phyloP scores from a whole-genome alignment of 352 stramenopile genomes.

The Pythium folliculosum region DNA sequence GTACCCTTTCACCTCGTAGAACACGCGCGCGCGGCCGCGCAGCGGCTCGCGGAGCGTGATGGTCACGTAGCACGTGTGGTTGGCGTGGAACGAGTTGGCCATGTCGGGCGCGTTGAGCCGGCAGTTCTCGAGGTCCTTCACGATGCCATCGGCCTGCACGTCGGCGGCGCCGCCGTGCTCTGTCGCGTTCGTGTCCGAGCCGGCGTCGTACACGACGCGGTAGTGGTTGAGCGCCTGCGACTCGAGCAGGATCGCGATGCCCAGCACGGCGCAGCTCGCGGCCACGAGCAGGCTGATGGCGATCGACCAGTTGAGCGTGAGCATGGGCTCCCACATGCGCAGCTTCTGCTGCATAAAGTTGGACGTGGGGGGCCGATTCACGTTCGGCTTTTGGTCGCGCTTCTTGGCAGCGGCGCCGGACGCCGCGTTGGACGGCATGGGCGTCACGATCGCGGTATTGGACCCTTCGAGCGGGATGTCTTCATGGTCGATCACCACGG shows the following conservation, averaged over 20 bases:
- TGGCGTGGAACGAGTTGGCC: conserved; percentile 70
- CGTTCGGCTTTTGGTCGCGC: conserved; percentile 11
- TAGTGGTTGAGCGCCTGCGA: conserved; percentile 54
- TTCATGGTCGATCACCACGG: conserved; percentile 30
- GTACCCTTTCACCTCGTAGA: conserved; percentile 67
- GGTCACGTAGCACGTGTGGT: conserved; percentile 71
- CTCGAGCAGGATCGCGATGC: conserved; percentile 48
- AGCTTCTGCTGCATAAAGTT: conserved; percentile 68
- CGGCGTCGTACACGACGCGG: conserved; percentile 66
- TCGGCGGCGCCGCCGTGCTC: conserved; percentile 28
- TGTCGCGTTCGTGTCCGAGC: conserved; percentile 27
- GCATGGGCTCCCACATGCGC: conserved; percentile 72
- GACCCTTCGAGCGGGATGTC: conserved; percentile 26
- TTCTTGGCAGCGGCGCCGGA: not conserved
- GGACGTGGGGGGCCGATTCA: conserved; percentile 56
- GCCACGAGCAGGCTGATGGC: conserved; percentile 50
- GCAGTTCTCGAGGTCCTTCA: conserved; percentile 55
- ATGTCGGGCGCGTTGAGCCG: conserved; percentile 35
- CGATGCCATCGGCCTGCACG: conserved; percentile 35
- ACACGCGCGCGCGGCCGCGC: conserved; percentile 39
- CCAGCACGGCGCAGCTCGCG: conserved; percentile 44
- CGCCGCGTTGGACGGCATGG: conserved; percentile 5
- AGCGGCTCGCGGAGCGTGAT: conserved; percentile 58
- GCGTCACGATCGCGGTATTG: conserved; percentile 11
- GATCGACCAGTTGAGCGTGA: conserved; percentile 69